A percentile compares a stretch with the other conserved stretches of the same genome.
phyloP scores from a whole-genome alignment of 1,284 basidiomycete species.

The Apiotrichum porosum region DNA sequence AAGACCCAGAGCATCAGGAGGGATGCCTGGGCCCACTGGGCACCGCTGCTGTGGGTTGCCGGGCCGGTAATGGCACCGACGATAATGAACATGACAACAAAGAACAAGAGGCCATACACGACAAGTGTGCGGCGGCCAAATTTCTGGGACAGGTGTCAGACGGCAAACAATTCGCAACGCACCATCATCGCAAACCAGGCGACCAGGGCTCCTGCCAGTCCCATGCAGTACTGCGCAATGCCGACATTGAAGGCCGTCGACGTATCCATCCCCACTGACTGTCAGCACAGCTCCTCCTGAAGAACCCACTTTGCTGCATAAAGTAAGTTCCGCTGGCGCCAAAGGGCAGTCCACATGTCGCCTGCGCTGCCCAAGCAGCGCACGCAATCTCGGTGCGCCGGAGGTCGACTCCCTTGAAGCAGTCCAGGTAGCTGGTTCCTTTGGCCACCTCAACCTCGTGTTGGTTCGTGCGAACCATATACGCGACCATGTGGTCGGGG shows the following conservation, averaged over 20 bases:
- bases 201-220: slow-evolving; percentile 21
- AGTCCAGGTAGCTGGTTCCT: slow-evolving; percentile 25
- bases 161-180: slow-evolving; percentile 41
- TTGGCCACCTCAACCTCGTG: slow-evolving; percentile 20
- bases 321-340: slow-evolving; percentile 21
- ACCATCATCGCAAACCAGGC: too few relatives aligned
- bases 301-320: slow-evolving; percentile 38
- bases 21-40: slow-evolving; percentile 15
- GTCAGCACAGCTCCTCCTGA: slow-evolving; percentile 47
- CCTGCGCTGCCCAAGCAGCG: slow-evolving; percentile 16
- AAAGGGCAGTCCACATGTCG: slow-evolving; percentile 22
- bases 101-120: slow-evolving; percentile 40
- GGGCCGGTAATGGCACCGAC: slow-evolving; percentile 41
- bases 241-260: slow-evolving; percentile 36
- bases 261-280: slow-evolving; percentile 4
- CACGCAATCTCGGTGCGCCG: slow-evolving; percentile 17
- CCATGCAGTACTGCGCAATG: slow-evolving; percentile 36
- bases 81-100: slow-evolving; percentile 35
- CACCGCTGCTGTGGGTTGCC: neutral
- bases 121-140: slow-evolving; percentile 49
- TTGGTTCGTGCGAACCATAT: slow-evolving; percentile 47
- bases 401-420: slow-evolving; percentile 27
- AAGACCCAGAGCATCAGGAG: slow-evolving; percentile 25
- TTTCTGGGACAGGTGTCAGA: slow-evolving; percentile 21
- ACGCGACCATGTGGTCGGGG: slow-evolving; percentile 33